Evolutionary conservation across 2,329 filamentous ascomycete species (phyloP).

Genomic region (Stachybotrys elegans): DNA sequence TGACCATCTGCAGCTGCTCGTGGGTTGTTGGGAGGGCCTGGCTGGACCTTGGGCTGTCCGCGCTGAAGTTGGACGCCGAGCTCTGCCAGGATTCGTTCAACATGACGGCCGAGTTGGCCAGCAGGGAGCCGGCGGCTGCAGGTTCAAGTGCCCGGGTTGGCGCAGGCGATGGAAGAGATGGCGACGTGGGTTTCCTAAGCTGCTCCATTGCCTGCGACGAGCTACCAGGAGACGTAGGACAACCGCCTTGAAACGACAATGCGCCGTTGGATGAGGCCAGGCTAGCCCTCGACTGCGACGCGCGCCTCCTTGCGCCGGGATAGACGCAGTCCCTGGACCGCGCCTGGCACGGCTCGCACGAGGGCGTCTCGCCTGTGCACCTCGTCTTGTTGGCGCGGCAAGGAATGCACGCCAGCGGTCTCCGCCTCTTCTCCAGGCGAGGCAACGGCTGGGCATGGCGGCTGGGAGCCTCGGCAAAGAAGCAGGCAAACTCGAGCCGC

Average conservation of each 20-base stretch:
- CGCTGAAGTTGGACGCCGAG: neutral
- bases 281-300: neutral
- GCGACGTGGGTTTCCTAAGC: neutral
- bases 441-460: constrained; percentile 29
- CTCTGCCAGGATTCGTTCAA: no score
- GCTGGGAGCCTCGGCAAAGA: constrained; percentile 22
- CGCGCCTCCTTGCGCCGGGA: constrained; percentile 2
- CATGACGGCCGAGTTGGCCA: no score
- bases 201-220: neutral
- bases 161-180: neutral
- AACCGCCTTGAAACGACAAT: no score
- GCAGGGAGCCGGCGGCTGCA: no score
- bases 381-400: constrained; percentile 36
- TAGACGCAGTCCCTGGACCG: constrained; percentile 18
- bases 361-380: constrained; percentile 39
- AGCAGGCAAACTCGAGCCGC: constrained; percentile 42
- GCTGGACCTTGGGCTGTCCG: neutral
- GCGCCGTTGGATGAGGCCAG: constrained; percentile 3
- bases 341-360: constrained; percentile 4
- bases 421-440: constrained; percentile 31
- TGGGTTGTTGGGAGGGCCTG: constrained; percentile 7
- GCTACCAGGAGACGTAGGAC: neutral
- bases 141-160: neutral
- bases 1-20: constrained; percentile 13
- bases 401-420: constrained; percentile 40